Evolutionary conservation across 768 basidiomycete species (phyloP), one percentile per base, ranked within the genome.

Genomic region (Naganishia vishniacii): DNA sequence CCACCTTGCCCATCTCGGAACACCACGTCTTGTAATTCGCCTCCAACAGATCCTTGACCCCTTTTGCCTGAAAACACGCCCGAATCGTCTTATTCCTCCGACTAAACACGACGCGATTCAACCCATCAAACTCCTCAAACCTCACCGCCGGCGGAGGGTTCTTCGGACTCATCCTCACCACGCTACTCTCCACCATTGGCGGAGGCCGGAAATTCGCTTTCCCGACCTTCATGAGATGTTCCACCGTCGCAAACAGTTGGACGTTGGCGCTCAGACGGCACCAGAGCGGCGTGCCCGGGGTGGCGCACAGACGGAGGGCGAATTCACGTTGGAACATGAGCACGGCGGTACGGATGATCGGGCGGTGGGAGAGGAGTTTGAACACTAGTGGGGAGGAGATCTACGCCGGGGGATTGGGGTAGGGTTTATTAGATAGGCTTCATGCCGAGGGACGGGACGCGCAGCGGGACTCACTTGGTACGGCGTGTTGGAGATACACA

Each of bases 291-390:
- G 89, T 86, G 8, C 86, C 86, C 0, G 95, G 91, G 25, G 84
- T 81, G 3, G 94, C 94, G 44, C 89, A 85, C 12, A 99, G 83
- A 1, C 95, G 87, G 66, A 93, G 81, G 0, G 95, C 95, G 72
- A 99, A 99, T 78, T 99, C 95, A 62, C 92, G 88, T 79, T 99
- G 95, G 81, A 99, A 99, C 95, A 99, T 99, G 80, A 99, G 88
- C 67, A 99, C 91, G 34, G 91, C 90, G 63, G 88, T 85, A 26
- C 94, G 90, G 75, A 89, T 91, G 46, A 97, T 81, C 0, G 95
- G 95, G 1, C 95, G 88, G 72, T 97, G 92, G 2, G 95, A 98
- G 51, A 98, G 85, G 34, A 99, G 84, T 65, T 90, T 89, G 83
- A 99, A 99, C 61, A 97, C 88, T 53, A 99, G 86, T 5, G 93